Percentiles rank a stretch among this genome's conserved stretches.
Evolutionary conservation across 2,329 filamentous ascomycete species (phyloP).

Genomic region (Boeremia exigua): DNA sequence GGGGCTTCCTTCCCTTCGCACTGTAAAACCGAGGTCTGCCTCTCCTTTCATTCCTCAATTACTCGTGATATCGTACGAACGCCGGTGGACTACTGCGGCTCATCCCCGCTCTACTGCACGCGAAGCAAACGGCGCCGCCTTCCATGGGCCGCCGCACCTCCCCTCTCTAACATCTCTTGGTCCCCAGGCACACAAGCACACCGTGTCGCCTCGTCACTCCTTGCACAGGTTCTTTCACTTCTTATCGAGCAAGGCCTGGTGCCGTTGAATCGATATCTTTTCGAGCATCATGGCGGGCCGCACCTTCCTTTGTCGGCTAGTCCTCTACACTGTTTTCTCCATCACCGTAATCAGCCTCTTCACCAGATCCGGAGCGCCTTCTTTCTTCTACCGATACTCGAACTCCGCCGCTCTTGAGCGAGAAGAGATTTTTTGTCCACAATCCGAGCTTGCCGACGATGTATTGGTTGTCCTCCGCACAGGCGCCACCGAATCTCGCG

Average conservation of each 20-base stretch:
- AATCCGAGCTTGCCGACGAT: conserved; percentile 53
- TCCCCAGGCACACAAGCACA: conserved; percentile 7
- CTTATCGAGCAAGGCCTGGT: conserved; percentile 12
- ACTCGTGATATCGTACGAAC: conserved; percentile 12
- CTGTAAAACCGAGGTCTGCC: conserved; percentile 14
- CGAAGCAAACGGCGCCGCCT: conserved; percentile 15
- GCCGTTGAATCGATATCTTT: conserved; percentile 6
- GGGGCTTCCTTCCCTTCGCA: conserved; percentile 12
- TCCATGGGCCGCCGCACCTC: conserved; percentile 17
- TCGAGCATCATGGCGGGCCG: conserved; percentile 37
- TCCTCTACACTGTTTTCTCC: conserved; percentile 43
- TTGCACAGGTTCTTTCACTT: conserved; percentile 8
- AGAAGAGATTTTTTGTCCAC: conserved; percentile 36
- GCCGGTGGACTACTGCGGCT: conserved; percentile 10
- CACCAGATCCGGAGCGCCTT: conserved; percentile 36
- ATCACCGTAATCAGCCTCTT: conserved; percentile 46
- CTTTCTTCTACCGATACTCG: conserved; percentile 36
- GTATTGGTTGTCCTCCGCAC: conserved; percentile 66
- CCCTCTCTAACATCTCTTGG: conserved; percentile 8
- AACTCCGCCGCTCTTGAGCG: conserved; percentile 26
- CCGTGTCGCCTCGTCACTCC: conserved; percentile 10
- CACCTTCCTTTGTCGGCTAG: conserved; percentile 41
- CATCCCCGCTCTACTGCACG: conserved; percentile 15
- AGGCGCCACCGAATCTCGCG: conserved; percentile 63
- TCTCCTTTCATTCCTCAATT: conserved; percentile 17